Percentiles rank a stretch among this genome's conserved stretches.
These are phyloP conservation scores for Microthlaspi erraticum DNA, from an alignment of 345 rosid species.

Conservation along the genomic window DNA sequence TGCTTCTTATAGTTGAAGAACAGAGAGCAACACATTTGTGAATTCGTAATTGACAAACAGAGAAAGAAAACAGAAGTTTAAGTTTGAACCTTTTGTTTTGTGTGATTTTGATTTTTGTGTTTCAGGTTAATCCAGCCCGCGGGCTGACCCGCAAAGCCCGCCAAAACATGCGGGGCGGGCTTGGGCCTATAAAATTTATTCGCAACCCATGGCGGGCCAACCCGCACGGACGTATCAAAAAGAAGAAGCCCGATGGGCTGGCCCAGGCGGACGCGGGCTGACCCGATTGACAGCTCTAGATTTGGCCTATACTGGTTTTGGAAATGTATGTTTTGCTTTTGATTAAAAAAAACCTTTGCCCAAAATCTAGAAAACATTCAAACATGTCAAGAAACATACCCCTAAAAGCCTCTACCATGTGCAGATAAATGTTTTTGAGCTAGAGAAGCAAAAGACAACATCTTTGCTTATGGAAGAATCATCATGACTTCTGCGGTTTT, in stretches of 20 bases:
- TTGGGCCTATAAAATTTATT: too few species aligned
- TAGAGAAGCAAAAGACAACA: slow-evolving; percentile 9
- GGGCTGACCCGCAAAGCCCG: too few species aligned
- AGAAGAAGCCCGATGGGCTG: too few species aligned
- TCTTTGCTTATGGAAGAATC: neutral
- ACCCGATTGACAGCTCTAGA: too few species aligned
- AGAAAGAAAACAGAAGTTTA: neutral
- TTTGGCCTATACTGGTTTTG: slow-evolving; percentile 3
- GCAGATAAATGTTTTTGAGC: slow-evolving; percentile 12
- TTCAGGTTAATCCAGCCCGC: too few species aligned
- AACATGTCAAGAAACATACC: slow-evolving; percentile 6
- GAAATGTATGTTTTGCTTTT: slow-evolving; percentile 12
- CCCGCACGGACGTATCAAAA: too few species aligned
- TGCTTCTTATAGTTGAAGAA: slow-evolving; percentile 27
- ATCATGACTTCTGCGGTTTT: slow-evolving; percentile 6
- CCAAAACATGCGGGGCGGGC: too few species aligned
- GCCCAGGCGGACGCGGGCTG: too few species aligned
- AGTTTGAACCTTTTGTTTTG: slow-evolving; percentile 8
- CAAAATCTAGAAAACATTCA: neutral
- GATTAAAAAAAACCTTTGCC: neutral
- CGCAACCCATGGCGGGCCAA: too few species aligned
- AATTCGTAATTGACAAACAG: slow-evolving; percentile 5
- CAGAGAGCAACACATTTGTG: slow-evolving; percentile 10
- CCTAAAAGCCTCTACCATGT: slow-evolving; percentile 15
- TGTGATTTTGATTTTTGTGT: neutral